Evolutionary conservation across 1,139 yeast genomes (phyloP), one percentile per base, ranked within the genome.

Genomic region (Suhomyces anneliseae): DNA sequence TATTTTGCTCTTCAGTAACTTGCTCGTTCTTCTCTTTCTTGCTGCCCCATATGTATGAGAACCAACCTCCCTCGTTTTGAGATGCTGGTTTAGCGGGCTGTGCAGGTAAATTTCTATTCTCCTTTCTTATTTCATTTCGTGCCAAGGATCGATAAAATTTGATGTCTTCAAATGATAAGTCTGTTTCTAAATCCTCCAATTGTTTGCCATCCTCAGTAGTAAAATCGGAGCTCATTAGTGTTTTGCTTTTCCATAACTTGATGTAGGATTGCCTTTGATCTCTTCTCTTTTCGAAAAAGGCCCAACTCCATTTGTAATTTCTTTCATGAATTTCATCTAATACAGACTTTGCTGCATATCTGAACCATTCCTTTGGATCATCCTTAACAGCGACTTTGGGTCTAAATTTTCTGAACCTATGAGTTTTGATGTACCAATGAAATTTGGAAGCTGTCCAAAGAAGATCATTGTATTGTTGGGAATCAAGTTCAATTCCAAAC

Each of bases 241-340:
- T 76, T 51, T 78, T 72, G 9, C 46, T 40, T 56, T 82, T 85
- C 87, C 92, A 93, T 1, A 89, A 69, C 11, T 63, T 64, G n/a
- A 87, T 76, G 64, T 95, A 95, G 1, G 74, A 68, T 48, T 76
- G 78, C 56, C 97, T 74, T 59, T 87, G 84, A 49, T 87, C 87
- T 53, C 96, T 73, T 58, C 96, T 77, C 47, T 74, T 76, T 44
- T 80, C 80, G 55, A 93, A 82, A 59, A 81, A 79, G 2, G 79
- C 95, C 99, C 99, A 95, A 36, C 90, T 83, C 95, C 97, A 89
- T 58, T 81, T 83, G 54, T 83, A 79, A 58, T 88, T 82, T 56
- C 78, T 81, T 53, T 89, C 93, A 56, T 87, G 96, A 34, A 95
- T 85, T 62, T 90, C 97, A 50, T 82, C 74, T 44, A 81, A 69